Evolutionary conservation across 805 yeast genomes (phyloP).

Genomic region (Yamadazyma ubonensis): DNA sequence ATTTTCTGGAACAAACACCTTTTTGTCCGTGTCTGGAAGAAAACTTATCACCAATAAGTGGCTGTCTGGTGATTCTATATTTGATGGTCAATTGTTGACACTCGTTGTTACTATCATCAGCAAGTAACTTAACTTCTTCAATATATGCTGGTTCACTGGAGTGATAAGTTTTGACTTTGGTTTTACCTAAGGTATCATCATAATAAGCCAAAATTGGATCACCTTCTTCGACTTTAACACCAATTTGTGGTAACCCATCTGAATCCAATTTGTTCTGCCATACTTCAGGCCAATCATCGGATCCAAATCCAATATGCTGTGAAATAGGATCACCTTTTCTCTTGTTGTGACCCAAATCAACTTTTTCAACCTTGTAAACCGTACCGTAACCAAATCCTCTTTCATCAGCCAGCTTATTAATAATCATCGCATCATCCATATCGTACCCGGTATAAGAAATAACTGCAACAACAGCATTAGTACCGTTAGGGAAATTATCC

Average conservation of each 20-base stretch:
- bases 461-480: conserved; percentile 97
- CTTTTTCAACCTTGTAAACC: conserved; percentile 90
- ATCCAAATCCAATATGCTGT: conserved; percentile 92
- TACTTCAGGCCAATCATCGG: conserved; percentile 85
- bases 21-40: conserved; percentile 98
- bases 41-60: conserved; percentile 95
- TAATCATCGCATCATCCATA: conserved; percentile 99
- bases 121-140: conserved; percentile 89
- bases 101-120: conserved; percentile 78
- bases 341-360: conserved; percentile 74
- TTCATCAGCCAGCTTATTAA: conserved; percentile 95
- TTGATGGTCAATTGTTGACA: conserved; percentile 84
- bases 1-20: conserved; percentile 97
- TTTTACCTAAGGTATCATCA: conserved; percentile 88
- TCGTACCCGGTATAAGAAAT: conserved; percentile 98
- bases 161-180: conserved; percentile 90
- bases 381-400: conserved; percentile 98
- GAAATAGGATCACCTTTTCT: conserved; percentile 92
- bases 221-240: conserved; percentile 86
- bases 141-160: conserved; percentile 92
- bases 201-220: conserved; percentile 92
- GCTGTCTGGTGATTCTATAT: conserved; percentile 86
- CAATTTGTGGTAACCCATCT: conserved; percentile 91
- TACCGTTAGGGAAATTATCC: conserved; percentile 98
- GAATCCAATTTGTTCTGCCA: conserved; percentile 88